These are phyloP conservation scores for Kurtzmaniella cleridarum DNA, from an alignment of 805 yeast genomes.

Conservation along the genomic window DNA sequence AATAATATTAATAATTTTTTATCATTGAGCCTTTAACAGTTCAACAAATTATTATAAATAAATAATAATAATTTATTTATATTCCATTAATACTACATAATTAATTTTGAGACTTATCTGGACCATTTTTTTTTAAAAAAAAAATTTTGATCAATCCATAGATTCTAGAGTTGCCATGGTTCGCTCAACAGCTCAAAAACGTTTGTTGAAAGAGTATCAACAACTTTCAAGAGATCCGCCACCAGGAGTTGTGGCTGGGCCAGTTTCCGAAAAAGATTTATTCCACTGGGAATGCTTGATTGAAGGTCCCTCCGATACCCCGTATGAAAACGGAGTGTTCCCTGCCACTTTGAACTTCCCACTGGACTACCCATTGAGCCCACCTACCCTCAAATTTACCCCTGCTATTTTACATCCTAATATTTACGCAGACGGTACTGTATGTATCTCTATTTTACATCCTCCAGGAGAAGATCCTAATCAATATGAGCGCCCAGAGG, in stretches of 20 bases:
- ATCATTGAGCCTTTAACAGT: no score
- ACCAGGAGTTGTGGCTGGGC: conserved; percentile 94
- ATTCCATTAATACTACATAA: background rate
- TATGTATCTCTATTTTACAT: conserved; percentile 91
- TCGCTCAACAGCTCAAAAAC: conserved; percentile 68
- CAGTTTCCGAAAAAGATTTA: conserved; percentile 66
- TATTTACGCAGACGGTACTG: conserved; percentile 90
- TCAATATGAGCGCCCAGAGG: conserved; percentile 92
- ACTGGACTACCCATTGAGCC: conserved; percentile 74
- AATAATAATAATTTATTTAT: background rate
- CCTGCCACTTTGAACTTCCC: conserved; percentile 73
- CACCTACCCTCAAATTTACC: conserved; percentile 69
- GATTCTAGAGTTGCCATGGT: conserved; percentile 13
- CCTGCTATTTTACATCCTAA: conserved; percentile 92
- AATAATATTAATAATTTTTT: no score
- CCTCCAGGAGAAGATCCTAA: conserved; percentile 97
- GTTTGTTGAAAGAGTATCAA: conserved; percentile 84
- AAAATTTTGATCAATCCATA: no score
- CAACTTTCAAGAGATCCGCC: conserved; percentile 84
- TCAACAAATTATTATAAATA: no score
- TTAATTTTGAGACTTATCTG: no score
- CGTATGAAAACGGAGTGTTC: conserved; percentile 84
- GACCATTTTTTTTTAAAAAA: no score
- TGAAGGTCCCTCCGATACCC: conserved; percentile 80
- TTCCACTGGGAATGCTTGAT: conserved; percentile 80